A percentile compares a stretch with the other conserved stretches of the same genome.
These are phyloP conservation scores for Clarireedia hainanense DNA, from an alignment of 2,329 filamentous ascomycete species.

Conservation along the genomic window DNA sequence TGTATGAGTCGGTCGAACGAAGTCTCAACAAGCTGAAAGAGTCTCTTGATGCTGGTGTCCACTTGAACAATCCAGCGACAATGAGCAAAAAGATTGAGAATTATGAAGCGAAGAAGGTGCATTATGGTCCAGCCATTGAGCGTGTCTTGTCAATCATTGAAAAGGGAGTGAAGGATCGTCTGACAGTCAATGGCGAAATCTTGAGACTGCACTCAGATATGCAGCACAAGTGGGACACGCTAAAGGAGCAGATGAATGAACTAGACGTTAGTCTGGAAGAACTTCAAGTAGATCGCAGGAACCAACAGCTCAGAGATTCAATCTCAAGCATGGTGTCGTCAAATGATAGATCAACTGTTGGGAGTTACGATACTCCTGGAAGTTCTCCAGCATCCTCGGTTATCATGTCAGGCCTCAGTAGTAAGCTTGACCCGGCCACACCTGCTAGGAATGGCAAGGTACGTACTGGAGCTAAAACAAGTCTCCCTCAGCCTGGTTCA, in stretches of 20 bases:
- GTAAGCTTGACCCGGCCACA: constrained; percentile 25
- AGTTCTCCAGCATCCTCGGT: constrained; percentile 62
- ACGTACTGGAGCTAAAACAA: constrained; percentile 18
- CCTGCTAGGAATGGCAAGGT: constrained; percentile 28
- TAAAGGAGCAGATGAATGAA: constrained; percentile 70
- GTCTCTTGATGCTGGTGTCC: constrained; percentile 64
- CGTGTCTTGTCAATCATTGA: constrained; percentile 88
- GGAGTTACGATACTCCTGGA: constrained; percentile 41
- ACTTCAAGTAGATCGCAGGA: constrained; percentile 51
- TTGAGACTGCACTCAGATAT: constrained; percentile 79
- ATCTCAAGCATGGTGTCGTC: constrained; percentile 72
- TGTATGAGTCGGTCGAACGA: constrained; percentile 90
- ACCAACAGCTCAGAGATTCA: constrained; percentile 79
- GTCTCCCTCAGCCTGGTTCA: constrained; percentile 37
- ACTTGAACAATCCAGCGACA: constrained; percentile 61
- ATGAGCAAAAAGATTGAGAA: constrained; percentile 81
- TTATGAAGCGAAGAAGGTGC: constrained; percentile 89
- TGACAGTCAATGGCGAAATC: constrained; percentile 95
- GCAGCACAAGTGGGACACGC: constrained; percentile 68
- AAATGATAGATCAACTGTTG: constrained; percentile 39
- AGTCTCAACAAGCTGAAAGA: constrained; percentile 78
- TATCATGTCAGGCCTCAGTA: constrained; percentile 44
- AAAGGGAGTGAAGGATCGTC: constrained; percentile 87
- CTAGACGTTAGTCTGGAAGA: constrained; percentile 72
- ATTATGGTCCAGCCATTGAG: constrained; percentile 90